Evolutionary conservation across 2,329 filamentous ascomycete species (phyloP).

Genomic region (Cytospora chrysosperma): DNA sequence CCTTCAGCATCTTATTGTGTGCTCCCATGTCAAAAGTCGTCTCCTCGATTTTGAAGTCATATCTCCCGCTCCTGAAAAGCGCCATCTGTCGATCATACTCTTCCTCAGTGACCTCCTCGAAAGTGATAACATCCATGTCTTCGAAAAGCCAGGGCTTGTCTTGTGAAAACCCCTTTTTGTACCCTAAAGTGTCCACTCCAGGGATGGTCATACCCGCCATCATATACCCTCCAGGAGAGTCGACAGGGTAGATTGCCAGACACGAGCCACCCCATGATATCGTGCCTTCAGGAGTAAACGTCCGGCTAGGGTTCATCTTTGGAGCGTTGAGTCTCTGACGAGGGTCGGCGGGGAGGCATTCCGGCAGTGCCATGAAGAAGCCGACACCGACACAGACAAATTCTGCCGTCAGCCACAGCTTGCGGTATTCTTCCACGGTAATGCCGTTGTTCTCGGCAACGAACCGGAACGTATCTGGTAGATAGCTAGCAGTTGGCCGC

Average conservation of each 20-base stretch:
- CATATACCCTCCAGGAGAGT: conserved; percentile 57
- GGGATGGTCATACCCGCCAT: conserved; percentile 53
- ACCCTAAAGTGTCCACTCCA: conserved; percentile 52
- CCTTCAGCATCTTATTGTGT: conserved; percentile 48
- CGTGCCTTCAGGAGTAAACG: conserved; percentile 56
- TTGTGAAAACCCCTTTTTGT: conserved; percentile 47
- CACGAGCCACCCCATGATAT: conserved; percentile 56
- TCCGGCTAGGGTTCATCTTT: conserved; percentile 56
- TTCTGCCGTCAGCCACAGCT: conserved; percentile 21
- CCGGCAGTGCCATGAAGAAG: conserved; percentile 38
- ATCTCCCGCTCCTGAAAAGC: conserved; percentile 49
- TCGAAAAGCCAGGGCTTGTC: conserved; percentile 53
- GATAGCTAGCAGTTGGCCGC: conserved; percentile 31
- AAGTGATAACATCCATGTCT: conserved; percentile 57
- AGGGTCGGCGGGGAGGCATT: conserved; percentile 45
- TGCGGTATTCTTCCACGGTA: conserved; percentile 18
- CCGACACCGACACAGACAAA: conserved; percentile 35
- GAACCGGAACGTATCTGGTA: conserved; percentile 33
- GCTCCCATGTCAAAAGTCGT: conserved; percentile 54
- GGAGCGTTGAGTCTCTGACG: conserved; percentile 52
- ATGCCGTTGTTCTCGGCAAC: conserved; percentile 38
- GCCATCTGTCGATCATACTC: conserved; percentile 50
- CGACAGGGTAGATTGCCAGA: conserved; percentile 55
- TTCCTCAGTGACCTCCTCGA: conserved; percentile 51
- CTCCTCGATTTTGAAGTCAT: conserved; percentile 50